These are phyloP conservation scores for Centrapalus pauciflorus DNA, from an alignment of 129 eudicot species.

Conservation along the genomic window DNA sequence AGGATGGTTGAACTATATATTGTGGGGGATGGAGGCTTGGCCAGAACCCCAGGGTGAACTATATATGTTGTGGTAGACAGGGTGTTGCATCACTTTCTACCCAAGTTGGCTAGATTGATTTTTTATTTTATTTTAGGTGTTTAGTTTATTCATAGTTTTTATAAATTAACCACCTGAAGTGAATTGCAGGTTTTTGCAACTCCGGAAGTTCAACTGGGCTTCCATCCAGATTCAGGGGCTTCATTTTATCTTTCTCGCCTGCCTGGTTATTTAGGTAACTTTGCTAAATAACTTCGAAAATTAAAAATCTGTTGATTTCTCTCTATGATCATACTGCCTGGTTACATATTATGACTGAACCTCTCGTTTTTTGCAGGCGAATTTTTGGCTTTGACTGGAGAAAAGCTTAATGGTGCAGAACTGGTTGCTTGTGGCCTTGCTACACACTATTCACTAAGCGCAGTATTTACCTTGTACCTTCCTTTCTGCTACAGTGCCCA, in stretches of 20 bases:
- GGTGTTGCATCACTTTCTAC: background rate
- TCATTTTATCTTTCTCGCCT: conserved; percentile 88
- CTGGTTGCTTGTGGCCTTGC: conserved; percentile 92
- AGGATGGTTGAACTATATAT: too few relatives aligned
- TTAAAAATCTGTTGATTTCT: background rate
- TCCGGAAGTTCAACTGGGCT: conserved; percentile 85
- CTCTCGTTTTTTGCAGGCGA: conserved; percentile 53
- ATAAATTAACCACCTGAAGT: background rate
- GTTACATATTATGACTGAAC: background rate
- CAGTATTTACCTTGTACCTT: conserved; percentile 33
- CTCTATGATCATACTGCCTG: background rate
- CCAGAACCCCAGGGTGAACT: too few relatives aligned
- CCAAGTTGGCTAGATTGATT: background rate
- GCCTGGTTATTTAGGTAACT: conserved; percentile 94
- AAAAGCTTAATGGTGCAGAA: conserved; percentile 82
- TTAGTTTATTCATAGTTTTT: conserved; percentile 8
- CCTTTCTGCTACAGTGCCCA: background rate
- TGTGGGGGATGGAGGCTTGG: too few relatives aligned
- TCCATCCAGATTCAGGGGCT: conserved; percentile 98
- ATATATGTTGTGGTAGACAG: too few relatives aligned
- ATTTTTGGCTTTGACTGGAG: conserved; percentile 88
- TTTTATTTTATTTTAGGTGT: background rate
- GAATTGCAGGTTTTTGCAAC: conserved; percentile 62
- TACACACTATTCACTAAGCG: conserved; percentile 68
- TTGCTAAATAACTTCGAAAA: too few relatives aligned